Conservation (phyloP, 768 basidiomycete species). For the Strobilomyces dryophilus region DNA sequence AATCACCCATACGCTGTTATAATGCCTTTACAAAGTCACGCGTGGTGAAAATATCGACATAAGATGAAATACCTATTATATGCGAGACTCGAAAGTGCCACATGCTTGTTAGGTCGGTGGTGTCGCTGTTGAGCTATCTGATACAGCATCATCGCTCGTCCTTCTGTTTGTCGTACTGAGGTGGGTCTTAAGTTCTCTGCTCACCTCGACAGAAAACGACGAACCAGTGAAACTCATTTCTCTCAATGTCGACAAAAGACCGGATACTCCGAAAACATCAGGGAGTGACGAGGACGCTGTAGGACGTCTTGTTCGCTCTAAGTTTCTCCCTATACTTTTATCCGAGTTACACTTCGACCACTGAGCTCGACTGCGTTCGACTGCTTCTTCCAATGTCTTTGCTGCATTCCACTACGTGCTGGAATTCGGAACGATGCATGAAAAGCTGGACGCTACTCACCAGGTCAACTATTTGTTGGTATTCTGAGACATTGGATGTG, state of each 20-base stretch:
- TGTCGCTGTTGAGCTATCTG: constrained; percentile 37
- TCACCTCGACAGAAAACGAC: neutral
- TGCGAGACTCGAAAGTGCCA: constrained; percentile 40
- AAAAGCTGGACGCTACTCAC: constrained; percentile 22
- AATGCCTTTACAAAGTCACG: constrained; percentile 53
- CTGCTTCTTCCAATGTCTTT: constrained; percentile 30
- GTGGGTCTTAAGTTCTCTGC: neutral
- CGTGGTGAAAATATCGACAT: neutral
- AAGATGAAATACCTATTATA: constrained; percentile 59
- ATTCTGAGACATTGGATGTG: constrained; percentile 8
- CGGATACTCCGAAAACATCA: neutral
- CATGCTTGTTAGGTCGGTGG: constrained; percentile 32
- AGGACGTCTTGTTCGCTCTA: neutral
- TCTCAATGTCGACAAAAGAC: constrained; percentile 13
- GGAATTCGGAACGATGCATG: neutral
- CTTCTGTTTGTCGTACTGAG: constrained; percentile 58
- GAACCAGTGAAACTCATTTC: constrained; percentile 25
- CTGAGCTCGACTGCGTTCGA: constrained; percentile 9
- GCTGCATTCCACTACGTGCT: constrained; percentile 43
- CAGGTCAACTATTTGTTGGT: constrained; percentile 39
- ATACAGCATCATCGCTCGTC: constrained; percentile 46
- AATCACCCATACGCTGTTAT: constrained; percentile 88
- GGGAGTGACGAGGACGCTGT: neutral
- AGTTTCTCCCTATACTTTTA: constrained; percentile 1
- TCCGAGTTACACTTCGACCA: neutral